Percentiles rank a stretch among this genome's conserved stretches.
These are phyloP conservation scores for Echites panduratus DNA, from an alignment of 257 asterid genomes.

Conservation along the genomic window DNA sequence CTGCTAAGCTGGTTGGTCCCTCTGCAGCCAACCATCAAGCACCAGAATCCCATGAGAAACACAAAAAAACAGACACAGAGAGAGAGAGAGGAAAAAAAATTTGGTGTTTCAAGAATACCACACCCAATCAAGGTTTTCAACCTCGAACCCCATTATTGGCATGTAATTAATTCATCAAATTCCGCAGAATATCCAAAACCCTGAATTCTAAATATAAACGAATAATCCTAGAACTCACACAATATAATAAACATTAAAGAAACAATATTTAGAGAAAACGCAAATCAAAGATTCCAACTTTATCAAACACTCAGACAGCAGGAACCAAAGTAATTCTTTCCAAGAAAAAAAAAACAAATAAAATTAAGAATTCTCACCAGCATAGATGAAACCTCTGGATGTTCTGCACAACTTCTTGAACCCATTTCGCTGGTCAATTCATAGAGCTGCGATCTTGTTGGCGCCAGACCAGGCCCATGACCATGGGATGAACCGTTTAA, in stretches of 20 bases:
- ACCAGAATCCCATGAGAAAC: not conserved
- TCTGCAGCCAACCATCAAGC: not conserved
- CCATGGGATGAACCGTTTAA: not conserved
- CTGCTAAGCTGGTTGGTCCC: not conserved
- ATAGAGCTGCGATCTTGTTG: not conserved
- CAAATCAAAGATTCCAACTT: not conserved
- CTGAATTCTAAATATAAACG: not conserved
- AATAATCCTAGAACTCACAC: not conserved
- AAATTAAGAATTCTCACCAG: slow-evolving; percentile 18
- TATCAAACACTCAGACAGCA: not conserved
- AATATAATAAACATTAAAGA: not conserved
- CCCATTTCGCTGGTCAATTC: slow-evolving; percentile 14
- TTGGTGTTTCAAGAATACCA: not conserved
- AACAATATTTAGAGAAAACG: not conserved
- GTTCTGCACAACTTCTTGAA: slow-evolving; percentile 10
- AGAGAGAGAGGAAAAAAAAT: too few relatives aligned
- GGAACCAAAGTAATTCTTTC: not conserved
- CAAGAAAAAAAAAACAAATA: not conserved
- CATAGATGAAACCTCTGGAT: slow-evolving; percentile 31
- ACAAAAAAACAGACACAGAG: too few relatives aligned
- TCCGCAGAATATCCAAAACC: not conserved
- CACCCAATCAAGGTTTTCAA: not conserved
- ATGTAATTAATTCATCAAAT: not conserved
- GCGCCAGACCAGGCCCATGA: slow-evolving; percentile 8
- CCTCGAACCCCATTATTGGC: not conserved